phyloP scores from a whole-genome alignment of 2,329 filamentous ascomycete genomes.

The Paraphoma chrysanthemicola region DNA sequence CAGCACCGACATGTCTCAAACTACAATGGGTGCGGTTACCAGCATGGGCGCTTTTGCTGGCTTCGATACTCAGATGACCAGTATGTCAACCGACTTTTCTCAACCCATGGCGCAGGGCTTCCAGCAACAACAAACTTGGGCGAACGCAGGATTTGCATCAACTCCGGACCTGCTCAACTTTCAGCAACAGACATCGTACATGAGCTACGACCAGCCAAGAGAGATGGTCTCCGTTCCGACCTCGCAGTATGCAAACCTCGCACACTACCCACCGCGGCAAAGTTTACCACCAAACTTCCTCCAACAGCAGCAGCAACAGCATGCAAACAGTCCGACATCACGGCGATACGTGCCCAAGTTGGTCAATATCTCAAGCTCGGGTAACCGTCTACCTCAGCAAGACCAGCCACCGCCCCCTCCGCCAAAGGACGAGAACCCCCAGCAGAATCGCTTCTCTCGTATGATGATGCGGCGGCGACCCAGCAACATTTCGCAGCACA shows the following conservation, averaged over 20 bases:
- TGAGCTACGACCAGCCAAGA: constrained; percentile 41
- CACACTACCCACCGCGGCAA: constrained; percentile 43
- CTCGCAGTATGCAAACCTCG: constrained; percentile 43
- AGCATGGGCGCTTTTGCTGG: constrained; percentile 38
- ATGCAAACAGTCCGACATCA: constrained; percentile 22
- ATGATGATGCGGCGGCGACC: constrained; percentile 45
- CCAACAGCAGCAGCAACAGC: constrained; percentile 19
- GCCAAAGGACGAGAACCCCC: constrained; percentile 41
- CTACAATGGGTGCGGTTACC: constrained; percentile 32
- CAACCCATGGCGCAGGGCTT: constrained; percentile 42
- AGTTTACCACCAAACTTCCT: constrained; percentile 46
- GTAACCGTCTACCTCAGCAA: constrained; percentile 33
- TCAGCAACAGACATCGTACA: constrained; percentile 38
- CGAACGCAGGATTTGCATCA: constrained; percentile 44
- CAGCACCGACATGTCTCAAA: constrained; percentile 40
- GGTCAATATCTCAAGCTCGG: constrained; percentile 41
- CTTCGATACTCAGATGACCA: constrained; percentile 38
- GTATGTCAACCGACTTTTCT: constrained; percentile 40
- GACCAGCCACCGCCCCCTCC: constrained; percentile 44
- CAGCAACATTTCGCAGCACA: constrained; percentile 48
- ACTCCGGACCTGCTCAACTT: constrained; percentile 44
- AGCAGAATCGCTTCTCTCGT: constrained; percentile 43
- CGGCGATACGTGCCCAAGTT: constrained; percentile 44
- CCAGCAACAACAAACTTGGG: constrained; percentile 38
- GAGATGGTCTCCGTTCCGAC: constrained; percentile 42